Evolutionary conservation across 169 alveolate genomes (phyloP).

Genomic region (Cryptosporidium sp.): DNA sequence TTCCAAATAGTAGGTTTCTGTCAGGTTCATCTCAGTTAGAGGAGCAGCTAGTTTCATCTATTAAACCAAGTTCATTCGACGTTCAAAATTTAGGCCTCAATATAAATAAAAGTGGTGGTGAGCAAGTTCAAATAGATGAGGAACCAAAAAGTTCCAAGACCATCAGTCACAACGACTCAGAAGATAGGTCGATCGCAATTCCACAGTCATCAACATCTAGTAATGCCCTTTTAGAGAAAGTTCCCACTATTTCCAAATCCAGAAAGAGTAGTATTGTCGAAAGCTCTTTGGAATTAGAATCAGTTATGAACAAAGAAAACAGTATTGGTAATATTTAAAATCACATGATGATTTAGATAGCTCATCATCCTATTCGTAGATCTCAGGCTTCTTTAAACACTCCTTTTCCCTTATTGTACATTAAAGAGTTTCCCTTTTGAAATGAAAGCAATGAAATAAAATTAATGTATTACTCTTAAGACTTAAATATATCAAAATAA

Average conservation of each 20-base stretch:
- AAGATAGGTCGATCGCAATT: background rate
- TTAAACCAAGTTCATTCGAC: slow-evolving; percentile 27
- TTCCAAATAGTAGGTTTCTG: slow-evolving; percentile 24
- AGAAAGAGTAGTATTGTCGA: background rate
- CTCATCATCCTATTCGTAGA: background rate
- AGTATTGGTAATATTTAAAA: background rate
- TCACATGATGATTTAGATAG: background rate
- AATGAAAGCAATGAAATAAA: background rate
- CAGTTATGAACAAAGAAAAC: slow-evolving; percentile 10
- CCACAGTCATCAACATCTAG: background rate
- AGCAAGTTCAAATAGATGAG: slow-evolving; percentile 7
- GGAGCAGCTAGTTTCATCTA: slow-evolving; percentile 38
- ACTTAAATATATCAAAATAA: slow-evolving; percentile 33
- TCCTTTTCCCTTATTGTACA: background rate
- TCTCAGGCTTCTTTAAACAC: background rate
- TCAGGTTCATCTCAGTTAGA: slow-evolving; percentile 38
- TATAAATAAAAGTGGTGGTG: background rate
- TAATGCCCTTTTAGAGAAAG: background rate
- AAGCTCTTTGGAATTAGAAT: background rate
- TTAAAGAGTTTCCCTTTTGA: background rate
- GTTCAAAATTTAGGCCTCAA: background rate
- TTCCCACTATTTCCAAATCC: background rate
- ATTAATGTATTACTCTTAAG: background rate
- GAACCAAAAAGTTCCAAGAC: slow-evolving; percentile 14
- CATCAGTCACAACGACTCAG: background rate